Base-by-base conservation (phyloP, 768 basidiomycete genomes). In the Coprinellus micaceus region DNA sequence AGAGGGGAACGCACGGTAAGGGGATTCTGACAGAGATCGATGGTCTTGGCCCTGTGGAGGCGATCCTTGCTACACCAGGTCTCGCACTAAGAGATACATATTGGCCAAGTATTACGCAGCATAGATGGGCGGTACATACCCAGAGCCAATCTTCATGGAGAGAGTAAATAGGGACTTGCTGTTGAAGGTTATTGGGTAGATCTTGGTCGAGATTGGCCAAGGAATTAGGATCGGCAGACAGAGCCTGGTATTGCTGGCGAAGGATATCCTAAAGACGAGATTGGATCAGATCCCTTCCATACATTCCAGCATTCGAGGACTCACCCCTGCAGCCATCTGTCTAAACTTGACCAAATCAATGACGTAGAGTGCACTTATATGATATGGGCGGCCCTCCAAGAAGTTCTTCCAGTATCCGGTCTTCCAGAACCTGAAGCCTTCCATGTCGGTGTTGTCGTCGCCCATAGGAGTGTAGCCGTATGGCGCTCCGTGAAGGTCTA, bases 381-480 rank as follows among this genome's bases (percentile, higher is more conserved):
- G 97, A 73, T 99, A 98, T 11, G 93, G 90, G 54, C 76, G 74
- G 0, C 91, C 95, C 45, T 79, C 74, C 53, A 98, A 74, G 65
- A 91, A 92, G 22, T 98, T 88, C 61, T 82, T 85, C 97, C 96
- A 94, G 64, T 94, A 95, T 0, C 94, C 97, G 0, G 86, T 89
- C 74, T 98, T 98, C 97, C 97, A 99, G 76, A 99, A 99, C 26
- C 97, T 78, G 77, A 94, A 99, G 0, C 95, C 94, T 68, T 98
- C 97, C 88, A 98, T 97, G 29, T 95, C 97, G 22, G 74, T 71
- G 60, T 96, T 91, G 63, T 96, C 92, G 63, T 96, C 86, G 2
- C 97, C 97, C 97, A 99, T 99, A 0, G 97, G 97, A 0, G 95
- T 91, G 64, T 95, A 98, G 0, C 88, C 94, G 61, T 98, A 98